Base-by-base conservation (phyloP, 2,329 filamentous ascomycete genomes). In the Apiospora marii region DNA sequence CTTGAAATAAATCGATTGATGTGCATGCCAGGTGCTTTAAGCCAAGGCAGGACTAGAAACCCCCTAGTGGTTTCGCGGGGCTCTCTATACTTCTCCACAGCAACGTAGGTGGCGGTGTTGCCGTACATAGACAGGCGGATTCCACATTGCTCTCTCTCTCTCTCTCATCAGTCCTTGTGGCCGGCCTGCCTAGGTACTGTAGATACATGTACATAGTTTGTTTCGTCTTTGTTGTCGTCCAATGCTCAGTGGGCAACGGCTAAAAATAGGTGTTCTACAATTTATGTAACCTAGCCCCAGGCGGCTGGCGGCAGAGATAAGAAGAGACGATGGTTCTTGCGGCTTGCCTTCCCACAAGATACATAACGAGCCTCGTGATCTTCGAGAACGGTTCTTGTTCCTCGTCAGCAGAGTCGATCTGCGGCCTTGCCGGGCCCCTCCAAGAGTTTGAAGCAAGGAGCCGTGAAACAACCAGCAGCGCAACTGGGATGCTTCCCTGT, bases 201-300 rank as follows among this genome's bases (percentile, higher is more conserved):
- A n/a, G n/a, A n/a, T n/a, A n/a, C n/a, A n/a, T n/a, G n/a, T n/a
- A n/a, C n/a, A 19, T 16, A 34, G 16, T 22, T 37, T 37, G 53
- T 61, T 61, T 61, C 53, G 53, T 37, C 53, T 37, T 30, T 37
- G 30, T 61, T 37, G 16, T 37, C 16, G 30, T 37, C 53, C 53
- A 22, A 61, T 34, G 27, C 16, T 37, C 22, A 34, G 19, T 34
- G 27, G 4, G 51, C 14, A 61, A 34, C 14, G 24, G 24, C 14
- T 53, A 53, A 53, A 53, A 58, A 61, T 61, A 61, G 53, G 4
- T 37, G 53, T 19, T 61, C 30, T 53, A n/a, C 10, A 53, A 53
- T 27, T 10, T 8, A 30, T 30, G 27, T 30, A 30, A 30, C 27
- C 27, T 30, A 41, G 37, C 44, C 44, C 46, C 13, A 12, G 43